Evolutionary conservation across 1,284 basidiomycete species (phyloP), one percentile per base, ranked within the genome.

Genomic region (Tylopilus sp.): DNA sequence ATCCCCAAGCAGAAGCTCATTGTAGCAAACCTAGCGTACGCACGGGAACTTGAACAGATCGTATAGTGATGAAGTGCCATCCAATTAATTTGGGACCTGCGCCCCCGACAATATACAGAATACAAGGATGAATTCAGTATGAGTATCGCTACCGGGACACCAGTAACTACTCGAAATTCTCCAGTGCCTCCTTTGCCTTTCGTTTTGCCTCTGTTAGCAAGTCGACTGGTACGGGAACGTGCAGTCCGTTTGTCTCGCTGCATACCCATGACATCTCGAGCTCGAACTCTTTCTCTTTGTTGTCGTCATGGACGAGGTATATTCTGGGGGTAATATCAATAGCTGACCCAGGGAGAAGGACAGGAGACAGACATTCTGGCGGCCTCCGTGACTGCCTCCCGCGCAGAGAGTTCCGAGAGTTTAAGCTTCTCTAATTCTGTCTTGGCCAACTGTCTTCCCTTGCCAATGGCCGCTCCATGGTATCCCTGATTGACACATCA

Each of bases 221-320:
- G 37, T 93, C 92, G 50, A 81, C 81, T 28, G 96, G 96, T 46
- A 99, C 92, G 12, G 83, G 77, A 28, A 81, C 74, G 68, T 98
- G 94, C 46, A 86, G 71, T 41, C 83, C 84, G 25, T 86, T 84
- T 19, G 89, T 91, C 71, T 97, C 92, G 25, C 84, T 78, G 26
- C 93, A 84, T 52, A 98, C 84, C 97, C 97, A 99, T 33, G 94
- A 92, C 78, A 99, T 82, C 70, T 99, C 97, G 21, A 99, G 80
- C 69, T 99, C 97, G 60, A 99, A 99, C 46, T 94, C 89, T 67
- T 97, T 97, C 73, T 99, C 96, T 69, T 98, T 97, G 50, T 90
- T 78, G 60, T 99, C 97, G 57, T 99, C 96, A 66, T 99, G 97
- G 13, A 97, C 94, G 49, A 95, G 82, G 72, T 98, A 94, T 66